Percentiles rank a stretch among this genome's conserved stretches.
Conservation (phyloP, 495 filamentous ascomycete species). For the Trichodelitschia bisporula region DNA sequence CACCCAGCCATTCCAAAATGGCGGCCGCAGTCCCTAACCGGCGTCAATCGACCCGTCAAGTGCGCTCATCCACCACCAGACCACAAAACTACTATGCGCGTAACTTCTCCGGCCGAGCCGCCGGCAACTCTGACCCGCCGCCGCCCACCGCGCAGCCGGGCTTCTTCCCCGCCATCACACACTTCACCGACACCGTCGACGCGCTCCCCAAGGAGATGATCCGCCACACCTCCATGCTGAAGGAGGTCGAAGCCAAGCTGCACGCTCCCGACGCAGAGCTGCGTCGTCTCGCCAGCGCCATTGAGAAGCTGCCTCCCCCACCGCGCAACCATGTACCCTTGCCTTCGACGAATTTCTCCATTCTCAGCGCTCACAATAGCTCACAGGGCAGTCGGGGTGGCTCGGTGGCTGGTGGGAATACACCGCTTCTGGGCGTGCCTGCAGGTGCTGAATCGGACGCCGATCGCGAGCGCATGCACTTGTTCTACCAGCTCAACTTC, state of each 20-base stretch:
- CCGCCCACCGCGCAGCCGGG: constrained; percentile 22
- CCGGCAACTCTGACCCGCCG: constrained; percentile 14
- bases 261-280: constrained; percentile 49
- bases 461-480: background rate
- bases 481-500: constrained; percentile 7
- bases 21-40: too few relatives aligned
- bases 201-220: constrained; percentile 88
- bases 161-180: constrained; percentile 79
- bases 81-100: constrained; percentile 30
- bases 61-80: constrained; percentile 33
- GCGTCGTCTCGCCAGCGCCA: constrained; percentile 38
- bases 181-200: constrained; percentile 80
- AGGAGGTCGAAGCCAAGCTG: constrained; percentile 93
- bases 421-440: background rate
- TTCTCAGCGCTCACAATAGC: constrained; percentile 7
- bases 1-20: too few relatives aligned
- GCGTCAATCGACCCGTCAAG: constrained; percentile 32
- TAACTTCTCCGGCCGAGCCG: constrained; percentile 21
- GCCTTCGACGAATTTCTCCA: constrained; percentile 9
- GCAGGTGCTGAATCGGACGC: constrained; percentile 1
- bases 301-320: constrained; percentile 14
- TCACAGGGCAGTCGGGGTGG: constrained; percentile 9
- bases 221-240: constrained; percentile 77
- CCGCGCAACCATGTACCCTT: constrained; percentile 15
- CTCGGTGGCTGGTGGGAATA: constrained; percentile 7